These are phyloP conservation scores for Trametopsis cervina DNA, from an alignment of 768 basidiomycete genomes.

Conservation along the genomic window DNA sequence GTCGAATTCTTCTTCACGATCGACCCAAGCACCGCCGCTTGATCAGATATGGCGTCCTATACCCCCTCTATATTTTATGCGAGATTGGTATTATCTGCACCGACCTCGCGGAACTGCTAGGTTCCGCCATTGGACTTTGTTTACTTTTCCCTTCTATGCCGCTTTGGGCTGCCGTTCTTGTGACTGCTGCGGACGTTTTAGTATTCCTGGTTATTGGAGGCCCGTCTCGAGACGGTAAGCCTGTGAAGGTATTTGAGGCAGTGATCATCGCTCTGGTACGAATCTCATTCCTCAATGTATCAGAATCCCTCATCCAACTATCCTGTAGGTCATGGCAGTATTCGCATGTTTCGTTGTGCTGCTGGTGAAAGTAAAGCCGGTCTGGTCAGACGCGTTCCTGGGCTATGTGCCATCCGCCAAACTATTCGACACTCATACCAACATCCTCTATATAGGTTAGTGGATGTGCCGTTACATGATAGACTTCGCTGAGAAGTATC, in stretches of 20 bases:
- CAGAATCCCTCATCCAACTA: slow-evolving; percentile 57
- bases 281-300: too few species aligned
- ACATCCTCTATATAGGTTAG: slow-evolving; percentile 58
- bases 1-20: slow-evolving; percentile 36
- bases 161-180: slow-evolving; percentile 39
- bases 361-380: slow-evolving; percentile 57
- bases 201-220: slow-evolving; percentile 62
- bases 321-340: slow-evolving; percentile 36
- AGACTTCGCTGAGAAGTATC: neutral
- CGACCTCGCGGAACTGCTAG: slow-evolving; percentile 53
- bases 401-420: slow-evolving; percentile 71
- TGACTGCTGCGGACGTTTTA: slow-evolving; percentile 43
- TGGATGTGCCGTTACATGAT: neutral
- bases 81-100: slow-evolving; percentile 49
- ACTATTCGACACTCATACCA: slow-evolving; percentile 35
- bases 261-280: slow-evolving; percentile 57
- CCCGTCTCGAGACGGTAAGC: slow-evolving; percentile 48
- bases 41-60: slow-evolving; percentile 31
- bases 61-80: slow-evolving; percentile 35
- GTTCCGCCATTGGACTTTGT: slow-evolving; percentile 50
- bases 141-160: slow-evolving; percentile 45
- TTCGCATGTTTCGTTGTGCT: slow-evolving; percentile 74
- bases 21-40: slow-evolving; percentile 31
- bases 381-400: slow-evolving; percentile 66
- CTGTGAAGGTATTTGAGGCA: slow-evolving; percentile 62